A percentile compares a stretch with the other conserved stretches of the same genome.
These are phyloP conservation scores for Beauveria varroae DNA, from an alignment of 2,329 filamentous ascomycete genomes.

Conservation along the genomic window DNA sequence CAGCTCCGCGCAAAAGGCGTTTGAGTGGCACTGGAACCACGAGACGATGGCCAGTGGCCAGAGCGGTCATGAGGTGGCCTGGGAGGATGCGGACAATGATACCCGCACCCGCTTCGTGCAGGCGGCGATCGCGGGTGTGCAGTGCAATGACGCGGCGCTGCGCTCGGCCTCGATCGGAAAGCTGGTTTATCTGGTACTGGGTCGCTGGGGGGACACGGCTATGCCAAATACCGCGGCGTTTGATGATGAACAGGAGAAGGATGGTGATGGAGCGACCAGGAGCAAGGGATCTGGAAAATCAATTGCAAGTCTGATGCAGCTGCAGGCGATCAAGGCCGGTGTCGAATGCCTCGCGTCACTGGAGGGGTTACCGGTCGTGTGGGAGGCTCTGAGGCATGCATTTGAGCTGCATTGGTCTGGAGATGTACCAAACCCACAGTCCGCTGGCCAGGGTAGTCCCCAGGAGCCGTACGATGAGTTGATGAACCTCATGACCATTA, in stretches of 20 bases:
- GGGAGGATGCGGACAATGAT: conserved; percentile 57
- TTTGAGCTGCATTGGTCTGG: conserved; percentile 49
- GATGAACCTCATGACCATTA: conserved; percentile 55
- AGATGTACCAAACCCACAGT: conserved; percentile 32
- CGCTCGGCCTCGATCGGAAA: conserved; percentile 48
- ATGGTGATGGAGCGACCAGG: background rate
- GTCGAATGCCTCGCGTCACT: conserved; percentile 43
- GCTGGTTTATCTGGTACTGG: conserved; percentile 56
- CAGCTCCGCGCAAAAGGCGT: conserved; percentile 65
- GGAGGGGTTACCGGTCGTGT: conserved; percentile 43
- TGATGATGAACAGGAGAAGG: conserved; percentile 16
- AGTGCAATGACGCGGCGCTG: conserved; percentile 39
- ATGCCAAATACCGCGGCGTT: conserved; percentile 35
- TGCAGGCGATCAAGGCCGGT: conserved; percentile 51
- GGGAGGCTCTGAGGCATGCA: conserved; percentile 40
- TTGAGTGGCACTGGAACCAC: conserved; percentile 66
- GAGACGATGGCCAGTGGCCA: conserved; percentile 22
- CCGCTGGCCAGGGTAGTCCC: conserved; percentile 24
- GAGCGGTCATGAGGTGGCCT: conserved; percentile 34
- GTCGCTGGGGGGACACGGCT: conserved; percentile 63
- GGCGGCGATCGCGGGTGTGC: conserved; percentile 37
- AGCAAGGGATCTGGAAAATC: conserved; percentile 26
- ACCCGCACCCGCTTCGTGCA: conserved; percentile 50
- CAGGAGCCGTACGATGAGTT: conserved; percentile 52
- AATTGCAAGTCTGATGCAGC: conserved; percentile 47